Evolutionary conservation across 192 early-diverging fungal genomes (phyloP).

Genomic region (Funneliformis geosporum): DNA sequence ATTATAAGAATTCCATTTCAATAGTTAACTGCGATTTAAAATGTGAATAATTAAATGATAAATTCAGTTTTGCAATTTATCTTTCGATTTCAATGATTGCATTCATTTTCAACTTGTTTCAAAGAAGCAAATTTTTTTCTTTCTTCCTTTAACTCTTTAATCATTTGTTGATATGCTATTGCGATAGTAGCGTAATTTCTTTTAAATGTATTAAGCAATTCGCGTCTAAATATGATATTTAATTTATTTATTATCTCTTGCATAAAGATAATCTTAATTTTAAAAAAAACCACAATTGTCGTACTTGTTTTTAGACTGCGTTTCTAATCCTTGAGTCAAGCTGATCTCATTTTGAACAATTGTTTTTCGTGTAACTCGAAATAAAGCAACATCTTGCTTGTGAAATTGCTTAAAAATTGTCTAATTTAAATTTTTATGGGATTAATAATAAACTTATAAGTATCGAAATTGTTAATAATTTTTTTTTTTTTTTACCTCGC

Average conservation of each 20-base stretch:
- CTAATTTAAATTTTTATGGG: background rate
- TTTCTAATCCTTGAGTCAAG: background rate
- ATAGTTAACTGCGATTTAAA: no score
- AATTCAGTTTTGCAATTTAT: no score
- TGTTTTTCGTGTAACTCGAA: slow-evolving; percentile 4
- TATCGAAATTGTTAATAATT: background rate
- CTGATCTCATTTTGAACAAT: slow-evolving; percentile 14
- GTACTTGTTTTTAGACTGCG: slow-evolving; percentile 22
- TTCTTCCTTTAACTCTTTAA: slow-evolving; percentile 9
- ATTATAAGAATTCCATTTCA: no score
- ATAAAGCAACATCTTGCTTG: slow-evolving; percentile 3
- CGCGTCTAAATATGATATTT: background rate
- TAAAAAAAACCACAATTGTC: no score
- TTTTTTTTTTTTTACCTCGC: slow-evolving; percentile 10
- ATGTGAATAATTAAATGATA: no score
- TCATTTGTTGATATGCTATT: slow-evolving; percentile 10
- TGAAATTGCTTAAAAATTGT: slow-evolving; percentile 21
- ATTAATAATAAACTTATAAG: background rate
- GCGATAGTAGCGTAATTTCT: slow-evolving; percentile 10
- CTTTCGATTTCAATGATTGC: background rate
- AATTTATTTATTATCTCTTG: background rate
- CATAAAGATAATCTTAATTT: background rate
- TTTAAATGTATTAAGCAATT: slow-evolving; percentile 10
- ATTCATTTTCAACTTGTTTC: background rate
- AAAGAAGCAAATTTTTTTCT: slow-evolving; percentile 1